Percentiles rank a stretch among this genome's conserved stretches.
phyloP scores from a whole-genome alignment of 805 yeast species.

The Cyberlindnera meyerae region DNA sequence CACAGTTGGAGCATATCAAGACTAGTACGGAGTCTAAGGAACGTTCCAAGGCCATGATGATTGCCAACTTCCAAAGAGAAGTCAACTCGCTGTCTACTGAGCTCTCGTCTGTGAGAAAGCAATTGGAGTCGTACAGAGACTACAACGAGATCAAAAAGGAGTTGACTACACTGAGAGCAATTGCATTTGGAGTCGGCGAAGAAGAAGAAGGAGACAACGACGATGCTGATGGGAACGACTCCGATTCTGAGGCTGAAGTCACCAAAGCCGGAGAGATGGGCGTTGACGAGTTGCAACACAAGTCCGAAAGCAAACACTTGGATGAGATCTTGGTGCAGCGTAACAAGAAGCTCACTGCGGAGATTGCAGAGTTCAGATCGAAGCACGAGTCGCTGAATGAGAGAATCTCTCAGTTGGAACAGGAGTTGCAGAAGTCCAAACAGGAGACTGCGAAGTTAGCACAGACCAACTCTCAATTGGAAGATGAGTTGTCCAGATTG shows the following conservation, averaged over 20 bases:
- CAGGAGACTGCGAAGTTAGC: conserved; percentile 39
- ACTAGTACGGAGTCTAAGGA: conserved; percentile 28
- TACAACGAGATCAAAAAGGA: conserved; percentile 81
- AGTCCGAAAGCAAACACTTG: conserved; percentile 26
- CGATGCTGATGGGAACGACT: conserved; percentile 26
- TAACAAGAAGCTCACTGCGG: conserved; percentile 68
- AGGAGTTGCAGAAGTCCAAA: conserved; percentile 29
- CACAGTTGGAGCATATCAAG: conserved; percentile 50
- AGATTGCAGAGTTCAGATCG: conserved; percentile 61
- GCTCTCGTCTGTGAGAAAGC: conserved; percentile 42
- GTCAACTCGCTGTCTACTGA: conserved; percentile 42
- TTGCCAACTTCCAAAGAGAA: conserved; percentile 28
- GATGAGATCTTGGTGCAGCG: conserved; percentile 63
- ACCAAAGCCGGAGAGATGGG: conserved; percentile 25
- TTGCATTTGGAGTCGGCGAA: conserved; percentile 76
- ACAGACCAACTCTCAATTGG: conserved; percentile 56
- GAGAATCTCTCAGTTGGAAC: conserved; percentile 38
- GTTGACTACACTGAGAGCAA: conserved; percentile 62
- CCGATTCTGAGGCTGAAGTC: conserved; percentile 17
- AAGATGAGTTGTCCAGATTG: conserved; percentile 61
- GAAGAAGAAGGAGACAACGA: too few species aligned
- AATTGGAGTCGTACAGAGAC: conserved; percentile 51
- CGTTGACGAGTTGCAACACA: conserved; percentile 22
- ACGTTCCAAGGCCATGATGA: conserved; percentile 13
- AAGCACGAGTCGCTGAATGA: conserved; percentile 44